These are phyloP conservation scores for Fraxinus velutina DNA, from an alignment of 305 asterid species.

Conservation along the genomic window DNA sequence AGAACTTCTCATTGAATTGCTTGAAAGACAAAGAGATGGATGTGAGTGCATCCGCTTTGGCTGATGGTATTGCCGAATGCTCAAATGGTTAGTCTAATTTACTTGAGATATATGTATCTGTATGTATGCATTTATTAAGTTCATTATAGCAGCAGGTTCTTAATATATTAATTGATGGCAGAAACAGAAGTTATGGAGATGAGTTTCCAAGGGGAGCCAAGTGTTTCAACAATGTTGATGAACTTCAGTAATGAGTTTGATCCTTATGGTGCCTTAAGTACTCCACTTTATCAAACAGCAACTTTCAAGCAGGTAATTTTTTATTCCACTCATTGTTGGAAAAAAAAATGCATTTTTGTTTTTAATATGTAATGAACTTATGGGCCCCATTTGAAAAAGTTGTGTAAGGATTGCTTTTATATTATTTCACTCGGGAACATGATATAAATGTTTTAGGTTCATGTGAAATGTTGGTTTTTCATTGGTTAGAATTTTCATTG, in stretches of 20 bases:
- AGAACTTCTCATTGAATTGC: conserved; percentile 44
- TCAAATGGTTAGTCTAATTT: conserved; percentile 35
- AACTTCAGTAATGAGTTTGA: conserved; percentile 81
- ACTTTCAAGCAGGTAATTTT: conserved; percentile 85
- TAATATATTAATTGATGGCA: conserved; percentile 25
- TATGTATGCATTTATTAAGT: neutral
- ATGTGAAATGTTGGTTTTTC: neutral
- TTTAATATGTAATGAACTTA: neutral
- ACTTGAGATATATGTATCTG: neutral
- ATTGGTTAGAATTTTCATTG: neutral
- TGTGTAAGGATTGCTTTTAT: neutral
- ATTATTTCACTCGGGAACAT: neutral
- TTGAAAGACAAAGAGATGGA: conserved; percentile 54
- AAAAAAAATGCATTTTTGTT: neutral
- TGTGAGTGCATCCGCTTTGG: conserved; percentile 46
- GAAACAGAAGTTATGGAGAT: conserved; percentile 34
- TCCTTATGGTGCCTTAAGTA: conserved; percentile 75
- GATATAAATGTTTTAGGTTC: neutral
- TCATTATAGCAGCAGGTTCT: neutral
- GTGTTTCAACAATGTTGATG: conserved; percentile 78
- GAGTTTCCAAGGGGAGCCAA: conserved; percentile 41
- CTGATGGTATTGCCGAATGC: conserved; percentile 39
- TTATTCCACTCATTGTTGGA: neutral
- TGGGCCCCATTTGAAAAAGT: neutral
- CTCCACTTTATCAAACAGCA: conserved; percentile 94